Percentiles rank a stretch among this genome's conserved stretches.
Evolutionary conservation across 371 early-diverging fungal species (phyloP).

Genomic region (Dichotomocladium elegans): DNA sequence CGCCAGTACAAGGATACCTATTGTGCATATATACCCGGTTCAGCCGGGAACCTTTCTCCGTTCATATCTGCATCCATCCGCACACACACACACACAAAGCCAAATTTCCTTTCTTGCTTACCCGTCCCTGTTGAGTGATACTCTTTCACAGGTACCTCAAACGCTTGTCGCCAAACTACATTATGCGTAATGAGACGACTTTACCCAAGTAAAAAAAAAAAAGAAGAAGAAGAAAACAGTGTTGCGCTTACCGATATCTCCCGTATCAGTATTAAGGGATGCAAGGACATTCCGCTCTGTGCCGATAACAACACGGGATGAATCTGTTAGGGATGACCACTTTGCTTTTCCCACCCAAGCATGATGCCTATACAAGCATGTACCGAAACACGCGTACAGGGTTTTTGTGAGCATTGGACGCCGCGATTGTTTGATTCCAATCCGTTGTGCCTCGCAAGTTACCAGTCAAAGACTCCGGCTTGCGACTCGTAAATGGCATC

Average conservation of each 20-base stretch:
- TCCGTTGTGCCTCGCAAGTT: background rate
- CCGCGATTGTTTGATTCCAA: too few species aligned
- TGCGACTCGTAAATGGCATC: constrained; percentile 15
- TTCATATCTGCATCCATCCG: too few species aligned
- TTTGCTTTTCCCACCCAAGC: constrained; percentile 57
- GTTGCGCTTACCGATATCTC: constrained; percentile 49
- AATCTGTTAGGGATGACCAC: constrained; percentile 17
- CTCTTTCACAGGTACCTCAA: background rate
- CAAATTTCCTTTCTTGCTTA: background rate
- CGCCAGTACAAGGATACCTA: background rate
- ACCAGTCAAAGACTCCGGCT: constrained; percentile 26
- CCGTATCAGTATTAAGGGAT: constrained; percentile 46
- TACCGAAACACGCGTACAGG: too few species aligned
- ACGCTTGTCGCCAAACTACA: constrained; percentile 11
- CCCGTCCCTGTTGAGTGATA: constrained; percentile 2
- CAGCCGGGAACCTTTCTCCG: too few species aligned
- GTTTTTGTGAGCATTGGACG: too few species aligned
- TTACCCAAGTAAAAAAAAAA: too few species aligned
- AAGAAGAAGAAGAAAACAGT: background rate
- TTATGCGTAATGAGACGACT: too few species aligned
- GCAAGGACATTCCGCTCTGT: constrained; percentile 65
- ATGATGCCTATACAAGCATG: constrained; percentile 54
- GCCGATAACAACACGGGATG: constrained; percentile 45
- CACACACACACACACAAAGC: too few species aligned
- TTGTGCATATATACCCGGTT: too few species aligned